These are phyloP conservation scores for Hygrophorus russula DNA, from an alignment of 768 basidiomycete genomes.

Conservation along the genomic window DNA sequence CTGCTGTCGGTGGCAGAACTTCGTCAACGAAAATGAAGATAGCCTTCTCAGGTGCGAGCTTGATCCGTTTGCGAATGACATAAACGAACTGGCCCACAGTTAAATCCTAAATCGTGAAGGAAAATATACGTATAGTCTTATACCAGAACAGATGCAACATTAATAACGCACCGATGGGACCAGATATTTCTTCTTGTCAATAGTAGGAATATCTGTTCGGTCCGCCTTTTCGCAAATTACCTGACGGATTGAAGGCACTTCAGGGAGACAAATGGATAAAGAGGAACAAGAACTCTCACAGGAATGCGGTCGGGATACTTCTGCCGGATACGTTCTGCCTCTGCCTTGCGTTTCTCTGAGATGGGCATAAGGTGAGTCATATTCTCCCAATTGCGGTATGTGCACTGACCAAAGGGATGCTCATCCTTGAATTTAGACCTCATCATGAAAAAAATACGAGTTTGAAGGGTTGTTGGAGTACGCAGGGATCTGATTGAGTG, in stretches of 20 bases:
- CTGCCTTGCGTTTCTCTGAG: conserved; percentile 97
- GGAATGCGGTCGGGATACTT: conserved; percentile 99
- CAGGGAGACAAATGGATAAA: conserved; percentile 1
- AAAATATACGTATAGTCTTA: neutral
- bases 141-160: neutral
- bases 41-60: conserved; percentile 98
- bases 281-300: conserved; percentile 35
- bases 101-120: conserved; percentile 52
- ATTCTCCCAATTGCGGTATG: conserved; percentile 15
- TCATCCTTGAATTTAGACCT: conserved; percentile 98
- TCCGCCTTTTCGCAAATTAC: conserved; percentile 99
- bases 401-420: conserved; percentile 83
- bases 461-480: neutral
- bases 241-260: conserved; percentile 27
- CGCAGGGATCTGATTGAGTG: too few relatives aligned
- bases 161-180: conserved; percentile 75
- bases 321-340: conserved; percentile 96
- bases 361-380: conserved; percentile 21
- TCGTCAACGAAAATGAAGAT: conserved; percentile 99
- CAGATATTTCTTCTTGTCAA: conserved; percentile 99
- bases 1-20: conserved; percentile 94
- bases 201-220: conserved; percentile 95
- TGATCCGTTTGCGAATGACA: conserved; percentile 99
- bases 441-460: conserved; percentile 32
- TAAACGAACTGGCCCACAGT: conserved; percentile 99